Evolutionary conservation across 2,329 filamentous ascomycete species (phyloP).

Genomic region (Talaromyces sp.): DNA sequence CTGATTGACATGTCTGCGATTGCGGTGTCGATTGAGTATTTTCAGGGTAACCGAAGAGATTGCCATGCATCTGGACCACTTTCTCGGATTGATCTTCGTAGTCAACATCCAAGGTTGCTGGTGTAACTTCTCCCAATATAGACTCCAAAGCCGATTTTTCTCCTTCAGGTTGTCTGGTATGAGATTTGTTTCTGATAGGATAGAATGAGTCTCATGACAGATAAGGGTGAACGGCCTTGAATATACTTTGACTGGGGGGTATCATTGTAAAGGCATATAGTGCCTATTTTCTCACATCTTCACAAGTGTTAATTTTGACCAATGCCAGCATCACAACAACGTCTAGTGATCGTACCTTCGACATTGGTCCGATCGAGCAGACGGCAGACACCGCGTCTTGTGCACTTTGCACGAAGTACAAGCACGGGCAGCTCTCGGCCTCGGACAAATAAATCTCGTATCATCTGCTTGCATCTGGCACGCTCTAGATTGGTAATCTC

Average conservation of each 20-base stretch:
- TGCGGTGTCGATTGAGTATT: not conserved
- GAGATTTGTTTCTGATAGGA: not conserved
- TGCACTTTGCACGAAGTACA: conserved; percentile 14
- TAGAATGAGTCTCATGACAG: not conserved
- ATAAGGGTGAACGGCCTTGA: not conserved
- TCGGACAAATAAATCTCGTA: conserved; percentile 10
- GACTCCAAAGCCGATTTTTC: not conserved
- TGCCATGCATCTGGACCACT: conserved; percentile 8
- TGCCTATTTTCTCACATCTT: conserved; percentile 14
- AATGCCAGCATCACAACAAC: not conserved
- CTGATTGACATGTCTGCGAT: not conserved
- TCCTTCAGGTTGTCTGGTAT: not conserved
- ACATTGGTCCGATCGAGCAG: conserved; percentile 7
- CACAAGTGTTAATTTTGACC: not conserved
- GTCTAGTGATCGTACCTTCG: not conserved
- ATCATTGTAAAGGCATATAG: conserved; percentile 6
- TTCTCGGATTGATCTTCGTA: conserved; percentile 15
- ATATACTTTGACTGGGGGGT: not conserved
- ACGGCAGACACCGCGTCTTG: conserved; percentile 17
- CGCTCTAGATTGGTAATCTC: not conserved
- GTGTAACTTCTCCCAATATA: not conserved
- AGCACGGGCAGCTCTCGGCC: conserved; percentile 14
- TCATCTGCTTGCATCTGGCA: conserved; percentile 1
- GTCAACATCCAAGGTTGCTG: not conserved
- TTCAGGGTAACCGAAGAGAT: not conserved